Percentiles rank a stretch among this genome's conserved stretches.
These are phyloP conservation scores for Ophiostoma novo-ulmi DNA, from an alignment of 2,329 filamentous ascomycete genomes.

Conservation along the genomic window DNA sequence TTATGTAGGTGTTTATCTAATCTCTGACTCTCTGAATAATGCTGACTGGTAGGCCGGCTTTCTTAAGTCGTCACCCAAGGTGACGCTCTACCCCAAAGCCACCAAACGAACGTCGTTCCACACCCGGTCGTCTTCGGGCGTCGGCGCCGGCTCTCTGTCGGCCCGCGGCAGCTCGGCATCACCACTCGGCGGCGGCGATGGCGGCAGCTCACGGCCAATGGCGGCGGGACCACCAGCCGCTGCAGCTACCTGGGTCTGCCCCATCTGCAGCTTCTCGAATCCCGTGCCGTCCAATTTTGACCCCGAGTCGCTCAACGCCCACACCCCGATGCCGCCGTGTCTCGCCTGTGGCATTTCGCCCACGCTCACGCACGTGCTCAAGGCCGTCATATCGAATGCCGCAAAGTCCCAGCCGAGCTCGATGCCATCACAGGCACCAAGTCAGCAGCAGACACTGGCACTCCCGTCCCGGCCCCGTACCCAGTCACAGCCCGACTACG, in stretches of 20 bases:
- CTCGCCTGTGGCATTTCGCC: slow-evolving; percentile 93
- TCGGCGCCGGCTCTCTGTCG: slow-evolving; percentile 42
- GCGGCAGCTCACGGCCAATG: slow-evolving; percentile 38
- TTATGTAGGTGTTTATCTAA: slow-evolving; percentile 54
- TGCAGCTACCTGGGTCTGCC: slow-evolving; percentile 75
- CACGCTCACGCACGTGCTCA: slow-evolving; percentile 72
- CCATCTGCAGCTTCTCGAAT: slow-evolving; percentile 93
- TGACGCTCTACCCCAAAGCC: slow-evolving; percentile 84
- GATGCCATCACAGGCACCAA: background rate
- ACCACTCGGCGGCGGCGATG: slow-evolving; percentile 43
- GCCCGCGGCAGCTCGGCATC: slow-evolving; percentile 46
- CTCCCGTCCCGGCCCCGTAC: background rate
- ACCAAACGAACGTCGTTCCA: slow-evolving; percentile 31
- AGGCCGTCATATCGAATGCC: slow-evolving; percentile 75
- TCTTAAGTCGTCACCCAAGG: slow-evolving; percentile 88
- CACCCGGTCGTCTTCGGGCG: slow-evolving; percentile 45
- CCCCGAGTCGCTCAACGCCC: slow-evolving; percentile 68
- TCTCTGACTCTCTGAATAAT: background rate
- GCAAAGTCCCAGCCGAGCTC: slow-evolving; percentile 45
- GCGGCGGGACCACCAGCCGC: slow-evolving; percentile 53
- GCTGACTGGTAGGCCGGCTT: slow-evolving; percentile 65
- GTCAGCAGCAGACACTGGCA: background rate
- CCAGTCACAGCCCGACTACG: slow-evolving; percentile 36
- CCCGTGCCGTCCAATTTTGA: slow-evolving; percentile 92
- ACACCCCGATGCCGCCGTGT: slow-evolving; percentile 79